Conservation (phyloP, 192 early-diverging fungal species). For the Geranomyces michiganensis region DNA sequence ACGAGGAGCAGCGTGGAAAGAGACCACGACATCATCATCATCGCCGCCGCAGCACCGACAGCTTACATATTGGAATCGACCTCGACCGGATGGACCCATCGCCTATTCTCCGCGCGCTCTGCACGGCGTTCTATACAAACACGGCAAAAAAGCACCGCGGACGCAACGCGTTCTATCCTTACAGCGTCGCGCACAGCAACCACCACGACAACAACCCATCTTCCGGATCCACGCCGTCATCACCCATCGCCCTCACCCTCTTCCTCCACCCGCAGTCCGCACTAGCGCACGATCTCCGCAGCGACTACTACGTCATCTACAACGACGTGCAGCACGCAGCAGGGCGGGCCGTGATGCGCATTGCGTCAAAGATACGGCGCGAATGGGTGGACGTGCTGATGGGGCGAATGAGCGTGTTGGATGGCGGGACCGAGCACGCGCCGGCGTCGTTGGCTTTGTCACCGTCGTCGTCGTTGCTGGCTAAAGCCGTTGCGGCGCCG, state of each 20-base stretch:
- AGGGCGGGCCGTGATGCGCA: constrained; percentile 51
- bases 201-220: not conserved
- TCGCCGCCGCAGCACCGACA: no score
- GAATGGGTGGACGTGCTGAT: constrained; percentile 48
- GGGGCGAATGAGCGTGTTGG: constrained; percentile 33
- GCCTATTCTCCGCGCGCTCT: constrained; percentile 51
- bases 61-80: no score
- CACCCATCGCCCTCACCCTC: constrained; percentile 20
- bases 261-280: constrained; percentile 41
- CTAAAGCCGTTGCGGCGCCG: not conserved
- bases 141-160: constrained; percentile 56
- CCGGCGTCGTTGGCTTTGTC: constrained; percentile 7
- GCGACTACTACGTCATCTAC: constrained; percentile 55
- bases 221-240: not conserved
- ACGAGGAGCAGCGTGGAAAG: no score
- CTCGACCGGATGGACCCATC: constrained; percentile 29
- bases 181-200: constrained; percentile 2
- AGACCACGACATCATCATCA: no score
- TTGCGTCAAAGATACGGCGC: constrained; percentile 48
- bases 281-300: constrained; percentile 29
- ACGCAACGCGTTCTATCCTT: constrained; percentile 48
- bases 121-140: constrained; percentile 56
- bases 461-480: not conserved
- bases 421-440: constrained; percentile 23
- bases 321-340: constrained; percentile 55